Evolutionary conservation across 306 rosid species (phyloP).

Genomic region (Cucurbita argyrosperma): DNA sequence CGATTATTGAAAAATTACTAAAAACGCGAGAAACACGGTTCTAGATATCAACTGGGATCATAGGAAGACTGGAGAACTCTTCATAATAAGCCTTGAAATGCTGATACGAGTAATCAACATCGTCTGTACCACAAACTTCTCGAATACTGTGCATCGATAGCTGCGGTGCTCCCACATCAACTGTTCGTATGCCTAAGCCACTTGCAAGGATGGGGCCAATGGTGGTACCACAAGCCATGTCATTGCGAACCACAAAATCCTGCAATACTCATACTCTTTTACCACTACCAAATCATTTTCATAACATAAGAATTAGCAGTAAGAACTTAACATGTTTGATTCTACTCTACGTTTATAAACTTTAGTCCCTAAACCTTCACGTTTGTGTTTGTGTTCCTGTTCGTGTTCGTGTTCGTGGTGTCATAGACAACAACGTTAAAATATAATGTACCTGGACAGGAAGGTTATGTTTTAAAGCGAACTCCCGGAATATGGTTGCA

Average conservation of each 20-base stretch:
- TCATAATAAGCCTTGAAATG: conserved; percentile 75
- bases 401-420: too few relatives aligned
- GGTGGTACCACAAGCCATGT: conserved; percentile 86
- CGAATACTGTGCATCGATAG: conserved; percentile 94
- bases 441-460: conserved; percentile 53
- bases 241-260: conserved; percentile 94
- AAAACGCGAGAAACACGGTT: background rate
- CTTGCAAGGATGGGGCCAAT: conserved; percentile 96
- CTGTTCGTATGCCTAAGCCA: conserved; percentile 81
- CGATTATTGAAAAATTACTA: background rate
- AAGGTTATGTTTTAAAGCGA: conserved; percentile 55
- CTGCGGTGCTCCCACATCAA: conserved; percentile 90
- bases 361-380: too few relatives aligned
- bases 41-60: conserved; percentile 41
- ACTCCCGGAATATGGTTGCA: conserved; percentile 68
- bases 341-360: too few relatives aligned
- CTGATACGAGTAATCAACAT: conserved; percentile 52
- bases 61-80: conserved; percentile 50
- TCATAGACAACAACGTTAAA: background rate
- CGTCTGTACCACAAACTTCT: conserved; percentile 82
- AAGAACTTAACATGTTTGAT: background rate
- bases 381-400: too few relatives aligned
- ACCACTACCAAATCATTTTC: background rate
- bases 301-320: background rate
- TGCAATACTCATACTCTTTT: conserved; percentile 17